A percentile compares a stretch with the other conserved stretches of the same genome.
Evolutionary conservation across 2,329 filamentous ascomycete species (phyloP).

Genomic region (Cryphonectria radicalis): DNA sequence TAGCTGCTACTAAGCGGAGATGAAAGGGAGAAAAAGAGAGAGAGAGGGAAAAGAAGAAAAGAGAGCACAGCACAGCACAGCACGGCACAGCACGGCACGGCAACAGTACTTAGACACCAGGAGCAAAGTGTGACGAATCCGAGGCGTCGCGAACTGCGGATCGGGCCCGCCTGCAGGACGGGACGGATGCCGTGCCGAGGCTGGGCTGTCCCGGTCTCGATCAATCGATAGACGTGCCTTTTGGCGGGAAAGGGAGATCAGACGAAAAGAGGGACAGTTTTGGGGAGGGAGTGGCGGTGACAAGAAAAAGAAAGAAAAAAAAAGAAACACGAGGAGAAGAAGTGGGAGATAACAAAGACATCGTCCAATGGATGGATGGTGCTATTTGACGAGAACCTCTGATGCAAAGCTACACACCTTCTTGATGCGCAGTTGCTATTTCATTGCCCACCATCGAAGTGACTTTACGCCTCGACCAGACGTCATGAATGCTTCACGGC

Average conservation of each 20-base stretch:
- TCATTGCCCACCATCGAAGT: neutral
- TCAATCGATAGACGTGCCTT: neutral
- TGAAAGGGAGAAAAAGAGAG: neutral
- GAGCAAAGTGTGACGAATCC: conserved; percentile 3
- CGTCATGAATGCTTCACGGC: neutral
- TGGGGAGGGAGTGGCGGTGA: too few species aligned
- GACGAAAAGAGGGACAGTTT: neutral
- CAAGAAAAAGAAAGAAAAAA: neutral
- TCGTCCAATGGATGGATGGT: neutral
- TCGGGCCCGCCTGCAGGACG: conserved; percentile 18
- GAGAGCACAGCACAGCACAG: neutral
- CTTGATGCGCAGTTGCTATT: neutral
- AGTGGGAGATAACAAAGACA: neutral
- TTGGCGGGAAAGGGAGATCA: neutral
- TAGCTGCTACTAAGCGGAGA: conserved; percentile 9
- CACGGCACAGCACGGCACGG: neutral
- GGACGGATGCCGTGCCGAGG: conserved; percentile 9
- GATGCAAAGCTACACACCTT: neutral
- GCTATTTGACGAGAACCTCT: neutral
- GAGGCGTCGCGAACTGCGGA: conserved; percentile 14
- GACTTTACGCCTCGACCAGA: neutral
- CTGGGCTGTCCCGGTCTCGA: conserved; percentile 7
- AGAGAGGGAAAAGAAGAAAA: neutral
- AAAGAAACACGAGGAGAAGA: neutral
- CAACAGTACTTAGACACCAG: too few species aligned